phyloP scores from a whole-genome alignment of 768 basidiomycete genomes.

The Austroboletus festivus region DNA sequence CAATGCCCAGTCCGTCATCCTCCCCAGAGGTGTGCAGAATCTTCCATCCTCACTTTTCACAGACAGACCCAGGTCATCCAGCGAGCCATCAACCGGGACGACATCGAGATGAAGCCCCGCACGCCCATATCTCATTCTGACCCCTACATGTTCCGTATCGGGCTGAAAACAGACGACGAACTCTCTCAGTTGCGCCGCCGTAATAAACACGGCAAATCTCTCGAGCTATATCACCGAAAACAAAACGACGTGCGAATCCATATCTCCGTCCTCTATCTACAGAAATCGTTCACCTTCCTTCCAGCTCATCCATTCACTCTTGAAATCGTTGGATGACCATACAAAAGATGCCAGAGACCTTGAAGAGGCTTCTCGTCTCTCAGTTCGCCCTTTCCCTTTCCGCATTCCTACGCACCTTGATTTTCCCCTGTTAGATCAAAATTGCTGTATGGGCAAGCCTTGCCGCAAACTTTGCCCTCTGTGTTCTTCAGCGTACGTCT shows the following conservation, averaged over 20 bases:
- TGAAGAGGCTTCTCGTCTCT: conserved; percentile 61
- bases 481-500: conserved; percentile 60
- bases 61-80: not conserved
- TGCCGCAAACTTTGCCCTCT: conserved; percentile 69
- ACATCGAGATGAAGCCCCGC: conserved; percentile 41
- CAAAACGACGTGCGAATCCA: conserved; percentile 65
- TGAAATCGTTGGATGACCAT: conserved; percentile 90
- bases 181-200: conserved; percentile 58
- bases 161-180: conserved; percentile 59
- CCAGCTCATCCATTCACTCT: conserved; percentile 80
- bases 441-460: conserved; percentile 86
- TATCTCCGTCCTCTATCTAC: not conserved
- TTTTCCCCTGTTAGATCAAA: conserved; percentile 55
- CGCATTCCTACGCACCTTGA: not conserved
- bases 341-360: conserved; percentile 76
- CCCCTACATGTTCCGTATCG: conserved; percentile 64
- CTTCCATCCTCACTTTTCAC: not conserved
- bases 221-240: conserved; percentile 63
- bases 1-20: not conserved
- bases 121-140: conserved; percentile 41
- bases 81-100: conserved; percentile 1
- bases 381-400: conserved; percentile 42
- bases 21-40: conserved; percentile 8
- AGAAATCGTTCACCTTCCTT: not conserved
- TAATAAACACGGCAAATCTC: conserved; percentile 54